Evolutionary conservation across 306 rosid species (phyloP).

Genomic region (Cucurbita ficifolia): DNA sequence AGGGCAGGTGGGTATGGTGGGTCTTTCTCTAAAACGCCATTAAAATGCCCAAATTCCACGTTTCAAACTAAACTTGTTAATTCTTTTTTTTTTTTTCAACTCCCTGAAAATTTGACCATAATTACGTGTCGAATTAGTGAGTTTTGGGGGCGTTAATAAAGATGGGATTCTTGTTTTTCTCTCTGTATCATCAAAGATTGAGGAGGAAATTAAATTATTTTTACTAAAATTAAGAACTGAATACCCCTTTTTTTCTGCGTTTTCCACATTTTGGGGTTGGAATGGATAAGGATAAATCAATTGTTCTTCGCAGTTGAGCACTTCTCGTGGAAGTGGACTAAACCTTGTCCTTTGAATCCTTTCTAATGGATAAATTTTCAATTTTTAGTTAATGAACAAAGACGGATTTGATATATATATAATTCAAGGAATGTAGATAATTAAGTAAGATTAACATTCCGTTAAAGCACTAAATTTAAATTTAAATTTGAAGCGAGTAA

Average conservation of each 20-base stretch:
- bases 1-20: slow-evolving; percentile 2
- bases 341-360: neutral
- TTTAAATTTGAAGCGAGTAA: no score
- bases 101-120: neutral
- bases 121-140: neutral
- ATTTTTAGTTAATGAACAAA: neutral
- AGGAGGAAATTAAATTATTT: no score
- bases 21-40: neutral
- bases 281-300: neutral
- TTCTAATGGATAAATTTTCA: neutral
- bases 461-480: no score
- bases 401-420: no score
- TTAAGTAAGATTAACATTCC: no score
- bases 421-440: no score
- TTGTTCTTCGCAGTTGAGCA: neutral
- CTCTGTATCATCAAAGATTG: no score
- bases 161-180: neutral
- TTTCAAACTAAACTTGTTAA: no score
- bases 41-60: neutral
- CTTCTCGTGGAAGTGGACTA: neutral
- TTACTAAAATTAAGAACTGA: neutral
- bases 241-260: neutral
- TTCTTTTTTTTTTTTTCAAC: slow-evolving; percentile 1
- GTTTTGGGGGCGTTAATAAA: neutral
- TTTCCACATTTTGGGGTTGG: neutral